These are phyloP conservation scores for Parachlorella kessleri DNA, from an alignment of 139 green algal genomes.

Conservation along the genomic window DNA sequence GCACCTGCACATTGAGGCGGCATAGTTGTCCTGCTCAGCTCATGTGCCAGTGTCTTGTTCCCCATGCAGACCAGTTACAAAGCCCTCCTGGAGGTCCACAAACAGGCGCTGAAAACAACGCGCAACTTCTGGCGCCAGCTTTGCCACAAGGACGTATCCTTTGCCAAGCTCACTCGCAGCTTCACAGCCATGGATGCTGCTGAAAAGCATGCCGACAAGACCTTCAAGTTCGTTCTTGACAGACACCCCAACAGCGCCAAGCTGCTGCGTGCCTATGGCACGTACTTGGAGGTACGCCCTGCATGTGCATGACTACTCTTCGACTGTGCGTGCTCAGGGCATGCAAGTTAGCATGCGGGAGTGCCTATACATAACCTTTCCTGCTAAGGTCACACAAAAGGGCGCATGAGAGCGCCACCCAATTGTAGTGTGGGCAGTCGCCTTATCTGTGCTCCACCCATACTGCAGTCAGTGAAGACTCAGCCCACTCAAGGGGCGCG, in stretches of 20 bases:
- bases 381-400: no score
- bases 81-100: slow-evolving; percentile 33
- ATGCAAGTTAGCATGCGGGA: no score
- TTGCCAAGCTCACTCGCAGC: slow-evolving; percentile 31
- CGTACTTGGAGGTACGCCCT: slow-evolving; percentile 50
- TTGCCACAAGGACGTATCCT: slow-evolving; percentile 25
- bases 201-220: slow-evolving; percentile 28
- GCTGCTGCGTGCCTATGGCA: slow-evolving; percentile 50
- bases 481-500: slow-evolving; percentile 39
- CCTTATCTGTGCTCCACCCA: no score
- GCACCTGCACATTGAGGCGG: no score
- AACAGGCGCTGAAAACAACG: slow-evolving; percentile 36
- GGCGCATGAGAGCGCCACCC: no score
- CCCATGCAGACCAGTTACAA: slow-evolving; percentile 17
- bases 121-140: slow-evolving; percentile 55
- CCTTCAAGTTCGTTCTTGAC: slow-evolving; percentile 44
- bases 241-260: slow-evolving; percentile 44
- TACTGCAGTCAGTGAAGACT: slow-evolving; percentile 42
- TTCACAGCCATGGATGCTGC: slow-evolving; percentile 28
- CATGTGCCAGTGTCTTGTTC: no score
- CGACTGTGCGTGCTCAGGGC: no score
- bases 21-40: no score
- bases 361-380: no score
- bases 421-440: no score
- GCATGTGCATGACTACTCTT: no score